Evolutionary conservation across 2,329 filamentous ascomycete genomes (phyloP).

Genomic region (Tricladium varicosporioides): DNA sequence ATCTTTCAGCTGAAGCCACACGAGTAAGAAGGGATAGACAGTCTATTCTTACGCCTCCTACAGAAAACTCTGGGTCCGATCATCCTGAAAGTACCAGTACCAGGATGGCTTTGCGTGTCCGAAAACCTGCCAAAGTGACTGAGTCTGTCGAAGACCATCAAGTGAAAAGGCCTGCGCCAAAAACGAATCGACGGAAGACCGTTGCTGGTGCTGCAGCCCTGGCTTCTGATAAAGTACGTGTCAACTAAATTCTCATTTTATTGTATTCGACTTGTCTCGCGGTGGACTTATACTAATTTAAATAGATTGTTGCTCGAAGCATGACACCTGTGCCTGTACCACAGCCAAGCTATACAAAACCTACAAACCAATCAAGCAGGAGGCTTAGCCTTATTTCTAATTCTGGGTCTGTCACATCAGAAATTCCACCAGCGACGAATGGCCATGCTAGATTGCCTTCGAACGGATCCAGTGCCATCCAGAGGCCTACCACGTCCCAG

Average conservation of each 20-base stretch:
- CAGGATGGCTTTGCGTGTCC: constrained; percentile 72
- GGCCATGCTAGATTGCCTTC: constrained; percentile 29
- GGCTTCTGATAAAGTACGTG: constrained; percentile 42
- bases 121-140: constrained; percentile 56
- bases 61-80: constrained; percentile 31
- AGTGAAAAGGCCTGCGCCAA: constrained; percentile 35
- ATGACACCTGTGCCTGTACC: constrained; percentile 31
- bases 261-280: neutral
- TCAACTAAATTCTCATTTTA: constrained; percentile 1
- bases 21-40: constrained; percentile 64
- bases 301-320: constrained; percentile 25
- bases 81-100: constrained; percentile 41
- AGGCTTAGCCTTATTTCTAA: constrained; percentile 46
- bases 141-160: constrained; percentile 53
- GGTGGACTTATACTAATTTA: neutral
- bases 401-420: constrained; percentile 32
- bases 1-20: constrained; percentile 70
- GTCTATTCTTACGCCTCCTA: constrained; percentile 44
- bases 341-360: constrained; percentile 21
- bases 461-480: constrained; percentile 18
- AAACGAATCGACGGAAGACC: constrained; percentile 57
- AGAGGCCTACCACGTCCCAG: constrained; percentile 42
- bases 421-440: constrained; percentile 18
- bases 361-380: constrained; percentile 32
- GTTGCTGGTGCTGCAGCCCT: constrained; percentile 52